Base-by-base conservation (phyloP, 2,329 filamentous ascomycete species). In the Monilinia aucupariae region DNA sequence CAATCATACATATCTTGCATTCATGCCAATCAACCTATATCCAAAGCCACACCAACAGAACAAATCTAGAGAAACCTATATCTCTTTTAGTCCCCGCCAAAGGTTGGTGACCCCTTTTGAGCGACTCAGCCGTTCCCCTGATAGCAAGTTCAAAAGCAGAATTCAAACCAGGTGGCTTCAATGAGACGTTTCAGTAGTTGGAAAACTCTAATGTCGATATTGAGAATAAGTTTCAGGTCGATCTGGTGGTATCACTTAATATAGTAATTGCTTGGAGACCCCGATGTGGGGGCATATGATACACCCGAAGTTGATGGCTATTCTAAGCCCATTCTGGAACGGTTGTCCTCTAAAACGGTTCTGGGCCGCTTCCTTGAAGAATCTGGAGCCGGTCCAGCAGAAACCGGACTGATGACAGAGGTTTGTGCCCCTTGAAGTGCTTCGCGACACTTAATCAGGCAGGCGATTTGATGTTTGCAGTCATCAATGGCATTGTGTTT, bases 401-500 rank as follows among this genome's bases (percentile, higher is more conserved):
- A 8, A 25, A 30, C 4, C 22, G 17, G 45, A 27, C 6, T 2
- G 49, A n/a, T 49, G 2, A 9, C 6, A 59, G 32, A 15, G 22
- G 5, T 9, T 50, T 37, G 55, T 15, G 13, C 3, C 27, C 32
- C 45, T 27, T 12, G 45, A n/a, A 59, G n/a, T 39, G 30, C 55
- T 12, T 59, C 45, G 22, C 45, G 55, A n/a, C 55, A 59, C 32
- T 27, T 50, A 32, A 25, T 59, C 15, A 59, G 9, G 22, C 49
- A 59, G n/a, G 34, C 20, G 22, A 59, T 50, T 37, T 59, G 55
- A 30, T 59, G 32, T 48, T 50, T 59, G 34, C 55, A 59, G 15
- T 59, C 45, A 49, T 59, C 55, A 37, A 59, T 39, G 13, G 55
- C 55, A 50, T 59, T n/a, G 32, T 59, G 55, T 30, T 50, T 59